Evolutionary conservation across 495 filamentous ascomycete species (phyloP).

Genomic region (Aspergillus egyptiacus): DNA sequence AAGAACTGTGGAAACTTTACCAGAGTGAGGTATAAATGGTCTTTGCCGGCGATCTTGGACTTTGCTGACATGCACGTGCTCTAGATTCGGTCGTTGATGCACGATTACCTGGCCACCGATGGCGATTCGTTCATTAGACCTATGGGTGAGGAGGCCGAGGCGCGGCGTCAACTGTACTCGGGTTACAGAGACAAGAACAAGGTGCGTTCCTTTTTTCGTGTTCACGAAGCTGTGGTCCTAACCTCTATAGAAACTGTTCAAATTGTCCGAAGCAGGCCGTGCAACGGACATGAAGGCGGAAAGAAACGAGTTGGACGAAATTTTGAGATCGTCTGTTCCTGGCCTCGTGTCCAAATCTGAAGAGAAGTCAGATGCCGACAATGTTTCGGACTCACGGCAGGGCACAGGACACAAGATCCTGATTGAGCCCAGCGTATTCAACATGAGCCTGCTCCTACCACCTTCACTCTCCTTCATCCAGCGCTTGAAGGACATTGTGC

Average conservation of each 20-base stretch:
- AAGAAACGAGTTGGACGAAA: constrained; percentile 83
- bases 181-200: constrained; percentile 63
- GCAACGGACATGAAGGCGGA: constrained; percentile 71
- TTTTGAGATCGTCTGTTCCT: constrained; percentile 84
- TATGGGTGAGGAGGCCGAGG: constrained; percentile 40
- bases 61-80: constrained; percentile 29
- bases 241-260: constrained; percentile 67
- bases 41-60: not conserved
- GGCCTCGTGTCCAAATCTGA: constrained; percentile 81
- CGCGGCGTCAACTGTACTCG: constrained; percentile 53
- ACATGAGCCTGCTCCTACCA: constrained; percentile 89
- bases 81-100: constrained; percentile 79
- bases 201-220: constrained; percentile 25
- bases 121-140: constrained; percentile 55
- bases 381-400: constrained; percentile 34
- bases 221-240: constrained; percentile 13
- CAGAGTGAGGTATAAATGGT: constrained; percentile 57
- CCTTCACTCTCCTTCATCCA: constrained; percentile 92
- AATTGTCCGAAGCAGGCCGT: constrained; percentile 73
- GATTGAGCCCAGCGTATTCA: constrained; percentile 94
- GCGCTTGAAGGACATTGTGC: constrained; percentile 85
- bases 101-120: constrained; percentile 96
- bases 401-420: constrained; percentile 75
- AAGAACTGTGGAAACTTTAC: constrained; percentile 89
- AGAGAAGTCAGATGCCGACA: constrained; percentile 28